Conservation (phyloP, 306 rosid species). For the Cucumis melo region DNA sequence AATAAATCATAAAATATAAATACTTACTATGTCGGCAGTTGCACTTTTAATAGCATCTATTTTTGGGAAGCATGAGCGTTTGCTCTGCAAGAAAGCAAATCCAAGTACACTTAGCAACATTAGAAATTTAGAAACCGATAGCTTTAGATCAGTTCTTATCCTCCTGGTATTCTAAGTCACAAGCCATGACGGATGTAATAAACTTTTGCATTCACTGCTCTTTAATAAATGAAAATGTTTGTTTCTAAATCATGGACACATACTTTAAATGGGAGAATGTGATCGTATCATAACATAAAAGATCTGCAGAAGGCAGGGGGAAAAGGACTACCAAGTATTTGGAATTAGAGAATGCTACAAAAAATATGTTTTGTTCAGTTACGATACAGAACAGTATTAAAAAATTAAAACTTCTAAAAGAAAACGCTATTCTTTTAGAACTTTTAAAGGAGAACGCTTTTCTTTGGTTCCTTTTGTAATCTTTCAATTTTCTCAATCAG, state of each 20-base stretch:
- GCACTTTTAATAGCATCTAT: constrained; percentile 80
- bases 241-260: background rate
- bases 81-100: constrained; percentile 50
- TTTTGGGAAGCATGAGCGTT: constrained; percentile 69
- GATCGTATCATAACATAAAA: background rate
- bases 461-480: background rate
- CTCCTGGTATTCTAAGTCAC: background rate
- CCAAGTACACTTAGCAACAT: background rate
- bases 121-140: background rate
- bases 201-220: background rate
- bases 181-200: background rate
- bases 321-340: background rate
- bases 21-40: constrained; percentile 82
- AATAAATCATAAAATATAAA: background rate
- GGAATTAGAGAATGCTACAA: background rate
- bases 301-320: background rate
- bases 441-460: too few relatives aligned
- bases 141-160: background rate
- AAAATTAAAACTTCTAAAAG: background rate
- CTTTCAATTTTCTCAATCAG: background rate
- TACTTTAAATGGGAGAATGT: background rate
- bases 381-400: background rate
- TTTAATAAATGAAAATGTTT: too few relatives aligned
- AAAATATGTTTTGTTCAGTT: background rate
- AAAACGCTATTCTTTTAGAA: background rate